A percentile compares a stretch with the other conserved stretches of the same genome.
These are phyloP conservation scores for Coelastrella sp. DNA, from an alignment of 139 green algal species.

Conservation along the genomic window DNA sequence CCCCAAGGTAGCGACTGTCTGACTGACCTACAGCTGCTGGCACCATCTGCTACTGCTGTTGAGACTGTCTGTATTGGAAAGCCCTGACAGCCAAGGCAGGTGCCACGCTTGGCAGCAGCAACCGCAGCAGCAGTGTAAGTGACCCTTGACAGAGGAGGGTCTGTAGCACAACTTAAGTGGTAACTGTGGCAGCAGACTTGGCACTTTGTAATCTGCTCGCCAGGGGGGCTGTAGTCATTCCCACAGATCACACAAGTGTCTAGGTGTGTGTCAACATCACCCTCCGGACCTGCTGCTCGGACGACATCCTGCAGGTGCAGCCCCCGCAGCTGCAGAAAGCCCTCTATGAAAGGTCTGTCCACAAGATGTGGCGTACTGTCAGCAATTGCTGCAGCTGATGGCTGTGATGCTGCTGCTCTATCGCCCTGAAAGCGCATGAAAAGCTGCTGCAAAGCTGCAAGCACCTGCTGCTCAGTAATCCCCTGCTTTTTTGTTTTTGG, in stretches of 20 bases:
- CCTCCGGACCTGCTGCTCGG: not conserved
- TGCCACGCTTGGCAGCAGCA: not conserved
- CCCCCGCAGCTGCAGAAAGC: not conserved
- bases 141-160: not conserved
- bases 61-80: not conserved
- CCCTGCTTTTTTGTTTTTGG: not conserved
- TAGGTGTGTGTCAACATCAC: not conserved
- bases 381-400: not conserved
- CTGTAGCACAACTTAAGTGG: not conserved
- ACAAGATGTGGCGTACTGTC: not conserved
- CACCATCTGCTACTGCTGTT: not conserved
- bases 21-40: not conserved
- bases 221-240: not conserved
- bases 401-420: not conserved
- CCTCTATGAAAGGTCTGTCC: not conserved
- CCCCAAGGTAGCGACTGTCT: not conserved
- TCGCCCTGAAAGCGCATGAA: not conserved
- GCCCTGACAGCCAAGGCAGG: not conserved
- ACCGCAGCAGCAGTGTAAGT: not conserved
- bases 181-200: not conserved
- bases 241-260: not conserved
- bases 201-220: not conserved
- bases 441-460: not conserved
- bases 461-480: not conserved
- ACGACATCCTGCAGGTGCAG: not conserved